Evolutionary conservation across 352 stramenopile species (phyloP).

Genomic region (Globisporangium solare): DNA sequence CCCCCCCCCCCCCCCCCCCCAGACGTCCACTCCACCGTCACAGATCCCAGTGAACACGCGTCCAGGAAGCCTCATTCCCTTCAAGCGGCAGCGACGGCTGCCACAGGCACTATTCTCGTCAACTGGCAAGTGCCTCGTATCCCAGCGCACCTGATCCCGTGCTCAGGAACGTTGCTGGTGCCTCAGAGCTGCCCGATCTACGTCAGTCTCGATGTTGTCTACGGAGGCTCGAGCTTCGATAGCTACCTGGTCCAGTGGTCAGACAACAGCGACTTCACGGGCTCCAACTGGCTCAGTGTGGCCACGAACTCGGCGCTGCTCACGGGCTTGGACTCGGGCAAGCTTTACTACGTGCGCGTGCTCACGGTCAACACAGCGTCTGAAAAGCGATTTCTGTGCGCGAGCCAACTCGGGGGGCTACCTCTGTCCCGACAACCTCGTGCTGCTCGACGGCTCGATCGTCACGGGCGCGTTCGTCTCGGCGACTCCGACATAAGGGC

Average conservation of each 20-base stretch:
- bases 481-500: constrained; percentile 24
- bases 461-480: constrained; percentile 52
- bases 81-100: constrained; percentile 22
- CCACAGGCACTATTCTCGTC: constrained; percentile 35
- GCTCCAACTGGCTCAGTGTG: constrained; percentile 64
- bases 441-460: constrained; percentile 58
- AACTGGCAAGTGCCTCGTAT: constrained; percentile 62
- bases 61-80: constrained; percentile 65
- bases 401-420: constrained; percentile 47
- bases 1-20: too few species aligned
- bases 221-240: constrained; percentile 86
- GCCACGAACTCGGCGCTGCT: constrained; percentile 55
- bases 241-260: constrained; percentile 94
- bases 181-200: constrained; percentile 53
- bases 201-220: constrained; percentile 83
- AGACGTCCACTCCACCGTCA: constrained; percentile 45
- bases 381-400: constrained; percentile 67
- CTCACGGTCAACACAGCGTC: constrained; percentile 77
- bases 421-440: constrained; percentile 68
- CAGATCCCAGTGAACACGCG: constrained; percentile 47
- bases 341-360: constrained; percentile 81
- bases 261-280: constrained; percentile 57
- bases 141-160: constrained; percentile 65
- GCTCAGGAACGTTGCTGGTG: constrained; percentile 47
- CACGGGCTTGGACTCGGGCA: constrained; percentile 57